Evolutionary conservation across 1,284 basidiomycete genomes (phyloP).

Genomic region (Sporisorium graminicola): DNA sequence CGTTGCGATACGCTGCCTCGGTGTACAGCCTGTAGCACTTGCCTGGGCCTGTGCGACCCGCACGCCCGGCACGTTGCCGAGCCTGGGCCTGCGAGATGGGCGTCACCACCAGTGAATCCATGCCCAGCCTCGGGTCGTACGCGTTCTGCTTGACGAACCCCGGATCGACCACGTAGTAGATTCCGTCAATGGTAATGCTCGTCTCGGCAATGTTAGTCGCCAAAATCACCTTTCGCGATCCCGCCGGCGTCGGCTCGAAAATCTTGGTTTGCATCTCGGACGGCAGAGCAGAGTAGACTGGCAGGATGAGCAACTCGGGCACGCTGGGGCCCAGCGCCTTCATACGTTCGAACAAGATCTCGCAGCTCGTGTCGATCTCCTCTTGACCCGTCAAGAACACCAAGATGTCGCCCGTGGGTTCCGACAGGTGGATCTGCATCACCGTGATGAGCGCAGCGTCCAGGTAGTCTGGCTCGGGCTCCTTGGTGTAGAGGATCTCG

Average conservation of each 20-base stretch:
- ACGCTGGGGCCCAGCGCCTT: constrained; percentile 96
- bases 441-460: constrained; percentile 98
- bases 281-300: constrained; percentile 96
- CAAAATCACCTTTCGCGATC: constrained; percentile 95
- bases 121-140: constrained; percentile 94
- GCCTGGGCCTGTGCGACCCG: constrained; percentile 96
- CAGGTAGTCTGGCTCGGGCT: constrained; percentile 97
- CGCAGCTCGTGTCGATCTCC: constrained; percentile 97
- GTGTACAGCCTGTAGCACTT: constrained; percentile 99
- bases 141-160: constrained; percentile 99
- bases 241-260: constrained; percentile 96
- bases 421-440: constrained; percentile 98
- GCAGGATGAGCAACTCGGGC: constrained; percentile 93
- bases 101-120: constrained; percentile 98
- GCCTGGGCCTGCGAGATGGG: constrained; percentile 99
- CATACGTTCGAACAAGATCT: constrained; percentile 97
- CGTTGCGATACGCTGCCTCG: constrained; percentile 96
- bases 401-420: constrained; percentile 94
- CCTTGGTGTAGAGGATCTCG: constrained; percentile 96
- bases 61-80: constrained; percentile 92
- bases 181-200: constrained; percentile 95
- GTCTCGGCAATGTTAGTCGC: constrained; percentile 99
- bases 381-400: constrained; percentile 97
- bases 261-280: constrained; percentile 97
- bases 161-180: constrained; percentile 98